Base-by-base conservation (phyloP, 2,329 filamentous ascomycete species). In the Cladobotryum protrusum region DNA sequence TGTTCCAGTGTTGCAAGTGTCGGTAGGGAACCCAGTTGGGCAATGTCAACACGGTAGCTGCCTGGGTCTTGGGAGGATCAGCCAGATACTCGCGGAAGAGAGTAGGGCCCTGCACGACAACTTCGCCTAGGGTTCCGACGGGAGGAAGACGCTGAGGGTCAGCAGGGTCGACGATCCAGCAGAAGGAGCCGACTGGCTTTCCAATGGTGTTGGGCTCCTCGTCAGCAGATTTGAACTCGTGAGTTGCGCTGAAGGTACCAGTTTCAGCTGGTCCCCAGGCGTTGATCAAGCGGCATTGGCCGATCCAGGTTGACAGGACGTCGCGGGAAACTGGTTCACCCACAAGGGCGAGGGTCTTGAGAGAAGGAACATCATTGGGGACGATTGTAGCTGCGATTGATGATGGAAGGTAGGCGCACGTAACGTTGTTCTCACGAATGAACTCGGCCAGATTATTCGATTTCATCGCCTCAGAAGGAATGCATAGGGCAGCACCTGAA, bases 401-500 rank as follows among this genome's bases (percentile, higher is more conserved):
- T 2, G 50, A 37, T 5, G 50, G 49, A 3, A 52, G 11, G 15
- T 36, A 13, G 14, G 47, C 43, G 12, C 32, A 49, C 2, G 35
- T 52, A 3, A 36, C 14, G 3, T 45, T 36, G 0, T 2, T 1
- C 3, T 47, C 24, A 2, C 12, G 19, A 3, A 52, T 52, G n/a
- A 34, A 45, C 8, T 29, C 15, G 4, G 47, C 15, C 13, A 52
- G 32, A 11, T 35, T 19, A 24, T 35, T 49, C 42, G 49, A 32
- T 15, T 46, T 47, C 17, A 9, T 40, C n/a, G 43, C 47, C 41
- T 46, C 48, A 4, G 48, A 52, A 1, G 58, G 57, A 2, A 59
- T 46, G 15, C 57, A 59, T 36, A n/a, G 34, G 24, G 37, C 39
- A 3, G 41, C 50, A 7, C 51, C 51, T 0, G 36, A 8, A 4